phyloP scores from a whole-genome alignment of 2,329 filamentous ascomycete genomes.

The Epichloe elymi region DNA sequence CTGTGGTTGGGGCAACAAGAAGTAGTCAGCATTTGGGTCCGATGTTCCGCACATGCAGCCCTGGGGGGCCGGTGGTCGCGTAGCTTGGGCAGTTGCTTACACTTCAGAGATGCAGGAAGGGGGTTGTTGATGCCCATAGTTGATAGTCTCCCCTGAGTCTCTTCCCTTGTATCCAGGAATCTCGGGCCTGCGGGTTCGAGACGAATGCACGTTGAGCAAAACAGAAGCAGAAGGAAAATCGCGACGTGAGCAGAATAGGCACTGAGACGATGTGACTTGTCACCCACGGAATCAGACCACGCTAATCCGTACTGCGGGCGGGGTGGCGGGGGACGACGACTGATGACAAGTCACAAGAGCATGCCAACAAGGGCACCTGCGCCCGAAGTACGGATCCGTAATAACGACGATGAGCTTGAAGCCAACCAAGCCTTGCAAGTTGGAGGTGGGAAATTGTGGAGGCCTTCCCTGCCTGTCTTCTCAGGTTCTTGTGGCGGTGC shows the following conservation, averaged over 20 bases:
- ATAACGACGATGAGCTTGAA: neutral
- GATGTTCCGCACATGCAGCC: neutral
- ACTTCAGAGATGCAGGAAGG: constrained; percentile 53
- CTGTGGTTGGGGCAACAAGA: constrained; percentile 31
- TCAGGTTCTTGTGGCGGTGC: too few relatives aligned
- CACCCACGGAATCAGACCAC: neutral
- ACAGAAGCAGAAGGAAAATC: neutral
- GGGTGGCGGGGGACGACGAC: neutral
- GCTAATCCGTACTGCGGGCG: neutral
- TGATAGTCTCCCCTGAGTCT: neutral
- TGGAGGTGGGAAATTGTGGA: too few relatives aligned
- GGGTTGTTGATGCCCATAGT: constrained; percentile 51
- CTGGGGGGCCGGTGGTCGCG: neutral
- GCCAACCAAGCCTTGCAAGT: too few relatives aligned
- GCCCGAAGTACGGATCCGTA: too few relatives aligned
- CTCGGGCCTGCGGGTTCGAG: constrained; percentile 1
- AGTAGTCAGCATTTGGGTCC: neutral
- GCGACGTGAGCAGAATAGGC: neutral
- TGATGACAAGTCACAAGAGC: neutral
- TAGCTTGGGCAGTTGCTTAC: constrained; percentile 32
- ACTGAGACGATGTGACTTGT: neutral
- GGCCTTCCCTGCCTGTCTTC: too few relatives aligned
- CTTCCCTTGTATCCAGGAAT: neutral
- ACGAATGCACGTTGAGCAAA: neutral
- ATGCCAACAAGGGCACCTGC: neutral